Base-by-base conservation (phyloP, 495 filamentous ascomycete species). In the Cladorrhinum samala region DNA sequence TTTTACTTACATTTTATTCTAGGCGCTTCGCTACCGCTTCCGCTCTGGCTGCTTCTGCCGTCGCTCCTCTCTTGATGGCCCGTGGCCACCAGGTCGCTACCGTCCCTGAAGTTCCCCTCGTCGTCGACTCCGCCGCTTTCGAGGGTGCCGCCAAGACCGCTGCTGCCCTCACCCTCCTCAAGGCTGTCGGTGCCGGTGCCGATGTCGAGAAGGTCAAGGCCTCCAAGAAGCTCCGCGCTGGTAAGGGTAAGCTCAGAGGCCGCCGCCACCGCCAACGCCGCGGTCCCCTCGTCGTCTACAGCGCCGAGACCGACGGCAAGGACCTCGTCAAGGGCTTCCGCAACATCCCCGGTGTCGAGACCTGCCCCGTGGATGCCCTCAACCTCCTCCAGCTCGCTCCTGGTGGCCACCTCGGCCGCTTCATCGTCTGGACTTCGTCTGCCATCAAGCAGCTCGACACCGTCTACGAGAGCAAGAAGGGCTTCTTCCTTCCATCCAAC, bases 351-450 rank as follows among this genome's bases (percentile, higher is more conserved):
- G 93, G 93, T 79, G 92, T 97, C 62, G 93, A 98, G 86, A 96
- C 91, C 59, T 91, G 80, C 68, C 85, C 90, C 51, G 93, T 98
- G 72, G 91, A 86, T 77, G 80, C 89, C 55, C 83, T 98, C 63
- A 98, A 98, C 82, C 92, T 98, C 66, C 87, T 98, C 70, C 93
- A 97, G 78, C 88, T 98, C 69, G 93, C 93, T 59, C 93, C 93
- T 54, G 93, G 93, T 82, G 93, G 93, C 65, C 93, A 98, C 77
- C 88, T 98, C 68, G 93, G 93, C 65, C 94, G 93, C 68, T 98
- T 98, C 84, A 82, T 97, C 73, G 82, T 98, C 81, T 98, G 93
- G 93, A 92, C 93, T 61, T 96, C 94, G 53, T 82, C 89, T 56
- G 93, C 93, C 48, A 96, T 98, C 81, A 82, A 89, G 74, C 88